These are phyloP conservation scores for Colletotrichum higginsianum DNA, from an alignment of 2,329 filamentous ascomycete species.

Conservation along the genomic window DNA sequence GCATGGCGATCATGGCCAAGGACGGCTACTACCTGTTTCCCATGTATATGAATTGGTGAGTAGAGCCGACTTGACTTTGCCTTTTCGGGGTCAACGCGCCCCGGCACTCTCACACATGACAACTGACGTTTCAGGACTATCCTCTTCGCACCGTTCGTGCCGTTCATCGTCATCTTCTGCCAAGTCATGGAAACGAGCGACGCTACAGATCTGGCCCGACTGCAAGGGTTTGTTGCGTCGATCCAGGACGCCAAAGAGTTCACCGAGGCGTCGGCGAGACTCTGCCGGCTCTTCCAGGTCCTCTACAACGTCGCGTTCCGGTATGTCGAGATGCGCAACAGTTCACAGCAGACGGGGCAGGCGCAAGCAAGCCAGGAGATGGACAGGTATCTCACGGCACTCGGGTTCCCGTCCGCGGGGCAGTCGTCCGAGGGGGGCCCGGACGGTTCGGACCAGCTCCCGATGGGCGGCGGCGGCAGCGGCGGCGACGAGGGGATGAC, in stretches of 20 bases:
- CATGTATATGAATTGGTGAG: slow-evolving; percentile 61
- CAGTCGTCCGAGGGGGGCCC: slow-evolving; percentile 22
- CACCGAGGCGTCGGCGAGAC: slow-evolving; percentile 65
- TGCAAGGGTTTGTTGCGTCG: slow-evolving; percentile 66
- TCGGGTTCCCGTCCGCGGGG: slow-evolving; percentile 58
- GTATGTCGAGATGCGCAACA: slow-evolving; percentile 69
- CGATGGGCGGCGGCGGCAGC: neutral
- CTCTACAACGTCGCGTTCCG: slow-evolving; percentile 71
- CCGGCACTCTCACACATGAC: neutral
- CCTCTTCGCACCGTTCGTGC: slow-evolving; percentile 66
- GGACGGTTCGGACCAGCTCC: slow-evolving; percentile 6
- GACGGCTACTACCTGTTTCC: slow-evolving; percentile 55
- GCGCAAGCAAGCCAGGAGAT: slow-evolving; percentile 57
- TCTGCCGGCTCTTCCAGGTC: slow-evolving; percentile 71
- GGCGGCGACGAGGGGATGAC: slow-evolving; percentile 11
- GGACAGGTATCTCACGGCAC: slow-evolving; percentile 66
- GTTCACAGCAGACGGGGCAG: slow-evolving; percentile 48
- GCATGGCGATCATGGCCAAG: slow-evolving; percentile 56
- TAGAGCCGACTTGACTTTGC: slow-evolving; percentile 1
- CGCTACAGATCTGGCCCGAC: slow-evolving; percentile 59
- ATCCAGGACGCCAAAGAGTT: slow-evolving; percentile 63
- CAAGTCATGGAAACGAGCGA: slow-evolving; percentile 63
- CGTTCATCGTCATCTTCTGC: slow-evolving; percentile 68
- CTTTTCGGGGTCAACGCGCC: neutral
- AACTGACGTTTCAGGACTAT: slow-evolving; percentile 54